Conservation (phyloP, 768 basidiomycete species). For the Leccinum barrowsii region DNA sequence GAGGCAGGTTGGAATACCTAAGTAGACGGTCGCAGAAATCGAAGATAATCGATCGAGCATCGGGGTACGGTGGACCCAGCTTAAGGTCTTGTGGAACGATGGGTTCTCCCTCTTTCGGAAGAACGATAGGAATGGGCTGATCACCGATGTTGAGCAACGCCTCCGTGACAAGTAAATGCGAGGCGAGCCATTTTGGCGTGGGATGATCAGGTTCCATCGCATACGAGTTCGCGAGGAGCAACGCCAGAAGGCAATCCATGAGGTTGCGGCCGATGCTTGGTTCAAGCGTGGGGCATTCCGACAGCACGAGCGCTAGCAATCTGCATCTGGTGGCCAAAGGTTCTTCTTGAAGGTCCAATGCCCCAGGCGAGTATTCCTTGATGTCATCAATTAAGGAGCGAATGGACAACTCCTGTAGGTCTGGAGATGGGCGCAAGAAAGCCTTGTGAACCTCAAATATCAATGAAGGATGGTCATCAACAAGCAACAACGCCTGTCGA, state of each 20-base stretch:
- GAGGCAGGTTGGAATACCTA: slow-evolving; percentile 55
- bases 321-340: slow-evolving; percentile 80
- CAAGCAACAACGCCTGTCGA: slow-evolving; percentile 66
- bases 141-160: slow-evolving; percentile 74
- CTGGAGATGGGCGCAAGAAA: slow-evolving; percentile 62
- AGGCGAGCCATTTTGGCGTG: slow-evolving; percentile 83
- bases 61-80: slow-evolving; percentile 57
- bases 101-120: slow-evolving; percentile 71
- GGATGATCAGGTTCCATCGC: slow-evolving; percentile 49
- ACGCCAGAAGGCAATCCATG: slow-evolving; percentile 65
- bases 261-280: slow-evolving; percentile 53
- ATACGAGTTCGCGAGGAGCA: slow-evolving; percentile 56
- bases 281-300: slow-evolving; percentile 65
- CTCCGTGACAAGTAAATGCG: slow-evolving; percentile 83
- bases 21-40: slow-evolving; percentile 76
- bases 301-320: slow-evolving; percentile 78
- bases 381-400: slow-evolving; percentile 76
- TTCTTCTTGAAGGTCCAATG: slow-evolving; percentile 70
- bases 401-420: slow-evolving; percentile 63
- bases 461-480: slow-evolving; percentile 84
- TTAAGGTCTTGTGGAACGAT: slow-evolving; percentile 48
- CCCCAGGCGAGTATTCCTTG: slow-evolving; percentile 58
- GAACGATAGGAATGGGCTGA: slow-evolving; percentile 58
- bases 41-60: slow-evolving; percentile 66
- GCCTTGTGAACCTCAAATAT: slow-evolving; percentile 86